phyloP scores from a whole-genome alignment of 2,329 filamentous ascomycete species.

The Colletotrichum incanum region DNA sequence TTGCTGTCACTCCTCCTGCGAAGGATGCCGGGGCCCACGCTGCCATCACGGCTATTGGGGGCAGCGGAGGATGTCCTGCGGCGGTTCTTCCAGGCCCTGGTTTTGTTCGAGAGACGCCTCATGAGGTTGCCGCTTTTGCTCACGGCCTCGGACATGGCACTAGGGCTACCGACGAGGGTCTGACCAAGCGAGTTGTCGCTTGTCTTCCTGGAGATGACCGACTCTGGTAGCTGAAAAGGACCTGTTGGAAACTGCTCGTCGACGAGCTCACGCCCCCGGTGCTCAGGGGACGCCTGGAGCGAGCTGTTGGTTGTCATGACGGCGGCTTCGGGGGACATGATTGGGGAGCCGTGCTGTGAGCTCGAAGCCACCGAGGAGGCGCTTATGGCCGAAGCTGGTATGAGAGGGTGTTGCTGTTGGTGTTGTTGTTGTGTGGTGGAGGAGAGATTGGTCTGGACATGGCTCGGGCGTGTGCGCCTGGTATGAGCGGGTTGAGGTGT shows the following conservation, averaged over 20 bases:
- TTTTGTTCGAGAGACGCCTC: constrained; percentile 86
- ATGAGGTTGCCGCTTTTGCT: constrained; percentile 71
- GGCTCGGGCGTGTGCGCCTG: constrained; percentile 61
- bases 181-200: constrained; percentile 77
- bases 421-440: constrained; percentile 48
- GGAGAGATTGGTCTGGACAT: constrained; percentile 64
- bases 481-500: constrained; percentile 58
- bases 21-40: constrained; percentile 90
- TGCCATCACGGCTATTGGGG: constrained; percentile 85
- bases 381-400: constrained; percentile 70
- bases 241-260: constrained; percentile 66
- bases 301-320: constrained; percentile 74
- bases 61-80: constrained; percentile 85
- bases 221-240: constrained; percentile 81
- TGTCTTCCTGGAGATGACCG: constrained; percentile 74
- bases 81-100: constrained; percentile 75
- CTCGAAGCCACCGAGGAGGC: constrained; percentile 70
- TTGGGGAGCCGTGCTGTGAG: constrained; percentile 70
- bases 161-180: constrained; percentile 69
- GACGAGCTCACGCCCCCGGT: constrained; percentile 66
- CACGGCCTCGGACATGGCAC: constrained; percentile 65
- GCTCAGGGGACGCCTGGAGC: constrained; percentile 77
- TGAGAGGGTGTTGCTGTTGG: constrained; percentile 49
- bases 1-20: constrained; percentile 92
- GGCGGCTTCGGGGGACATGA: constrained; percentile 69